phyloP scores from a whole-genome alignment of 140 eudicot species.

The Oenanthe javanica region DNA sequence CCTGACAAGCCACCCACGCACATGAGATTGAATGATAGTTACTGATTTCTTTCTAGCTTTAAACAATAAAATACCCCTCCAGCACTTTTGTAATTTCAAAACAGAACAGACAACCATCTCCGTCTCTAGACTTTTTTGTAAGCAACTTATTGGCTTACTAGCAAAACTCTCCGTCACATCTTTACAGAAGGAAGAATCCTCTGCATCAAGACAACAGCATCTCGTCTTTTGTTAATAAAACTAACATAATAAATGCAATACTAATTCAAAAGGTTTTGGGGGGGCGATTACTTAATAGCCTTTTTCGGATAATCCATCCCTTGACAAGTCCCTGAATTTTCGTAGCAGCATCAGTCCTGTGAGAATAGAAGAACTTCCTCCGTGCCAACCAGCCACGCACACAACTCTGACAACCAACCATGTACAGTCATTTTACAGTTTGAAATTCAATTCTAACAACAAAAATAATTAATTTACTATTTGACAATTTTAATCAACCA shows the following conservation, averaged over 20 bases:
- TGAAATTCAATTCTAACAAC: background rate
- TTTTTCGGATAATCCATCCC: constrained; percentile 42
- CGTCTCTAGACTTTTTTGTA: constrained; percentile 20
- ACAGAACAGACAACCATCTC: constrained; percentile 22
- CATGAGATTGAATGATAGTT: constrained; percentile 48
- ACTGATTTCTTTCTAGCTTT: constrained; percentile 42
- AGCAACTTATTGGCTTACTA: constrained; percentile 3
- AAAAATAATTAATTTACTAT: background rate
- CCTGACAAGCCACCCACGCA: constrained; percentile 65
- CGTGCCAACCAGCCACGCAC: constrained; percentile 62
- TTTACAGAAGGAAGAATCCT: constrained; percentile 17
- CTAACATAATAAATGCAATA: background rate
- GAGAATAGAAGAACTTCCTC: constrained; percentile 30
- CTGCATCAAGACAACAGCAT: constrained; percentile 26
- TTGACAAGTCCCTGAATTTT: constrained; percentile 47
- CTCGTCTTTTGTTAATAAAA: background rate
- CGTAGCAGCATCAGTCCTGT: constrained; percentile 35
- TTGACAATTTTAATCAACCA: background rate
- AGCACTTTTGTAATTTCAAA: constrained; percentile 62
- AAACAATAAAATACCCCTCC: constrained; percentile 36
- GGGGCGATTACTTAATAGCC: constrained; percentile 36
- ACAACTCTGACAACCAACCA: constrained; percentile 33
- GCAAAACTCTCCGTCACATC: constrained; percentile 8
- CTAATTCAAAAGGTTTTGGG: background rate
- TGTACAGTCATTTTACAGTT: background rate